phyloP scores from a whole-genome alignment of 352 stramenopile species.

The Pythium phragmitis region DNA sequence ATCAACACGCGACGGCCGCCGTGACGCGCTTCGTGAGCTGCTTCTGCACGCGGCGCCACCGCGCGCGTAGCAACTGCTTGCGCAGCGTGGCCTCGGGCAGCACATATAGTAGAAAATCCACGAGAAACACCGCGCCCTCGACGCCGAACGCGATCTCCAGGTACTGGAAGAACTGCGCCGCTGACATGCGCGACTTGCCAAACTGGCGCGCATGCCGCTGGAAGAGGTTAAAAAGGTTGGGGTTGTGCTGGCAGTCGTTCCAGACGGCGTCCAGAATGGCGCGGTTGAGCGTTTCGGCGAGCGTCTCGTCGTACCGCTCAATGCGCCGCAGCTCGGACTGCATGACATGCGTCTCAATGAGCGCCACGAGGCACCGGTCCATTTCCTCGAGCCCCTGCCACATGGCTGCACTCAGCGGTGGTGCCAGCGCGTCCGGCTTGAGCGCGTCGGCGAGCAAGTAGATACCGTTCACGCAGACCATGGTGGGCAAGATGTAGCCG shows the following conservation, averaged over 20 bases:
- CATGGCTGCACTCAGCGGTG: slow-evolving; percentile 33
- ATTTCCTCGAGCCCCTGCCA: slow-evolving; percentile 80
- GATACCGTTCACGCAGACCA: slow-evolving; percentile 64
- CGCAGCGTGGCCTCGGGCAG: slow-evolving; percentile 64
- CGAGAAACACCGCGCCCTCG: slow-evolving; percentile 69
- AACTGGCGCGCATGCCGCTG: slow-evolving; percentile 78
- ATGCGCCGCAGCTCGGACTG: slow-evolving; percentile 37
- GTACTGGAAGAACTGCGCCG: slow-evolving; percentile 72
- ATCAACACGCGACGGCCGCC: slow-evolving; percentile 14
- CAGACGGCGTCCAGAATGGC: slow-evolving; percentile 81
- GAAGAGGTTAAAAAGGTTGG: slow-evolving; percentile 81
- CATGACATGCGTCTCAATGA: slow-evolving; percentile 51
- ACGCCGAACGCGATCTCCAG: slow-evolving; percentile 77
- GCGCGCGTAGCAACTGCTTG: slow-evolving; percentile 57
- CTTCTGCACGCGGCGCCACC: slow-evolving; percentile 66
- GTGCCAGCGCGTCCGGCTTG: neutral
- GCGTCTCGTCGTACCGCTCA: slow-evolving; percentile 52
- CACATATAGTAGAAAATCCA: slow-evolving; percentile 82
- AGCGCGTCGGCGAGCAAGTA: slow-evolving; percentile 53
- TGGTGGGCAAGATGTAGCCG: slow-evolving; percentile 72
- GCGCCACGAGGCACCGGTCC: slow-evolving; percentile 59
- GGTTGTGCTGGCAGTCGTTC: slow-evolving; percentile 85
- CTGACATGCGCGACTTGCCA: slow-evolving; percentile 55
- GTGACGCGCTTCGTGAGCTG: slow-evolving; percentile 57
- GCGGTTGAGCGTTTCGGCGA: slow-evolving; percentile 67